Percentiles rank a stretch among this genome's conserved stretches.
Evolutionary conservation across 768 basidiomycete genomes (phyloP).

Genomic region (Suillus paluster): DNA sequence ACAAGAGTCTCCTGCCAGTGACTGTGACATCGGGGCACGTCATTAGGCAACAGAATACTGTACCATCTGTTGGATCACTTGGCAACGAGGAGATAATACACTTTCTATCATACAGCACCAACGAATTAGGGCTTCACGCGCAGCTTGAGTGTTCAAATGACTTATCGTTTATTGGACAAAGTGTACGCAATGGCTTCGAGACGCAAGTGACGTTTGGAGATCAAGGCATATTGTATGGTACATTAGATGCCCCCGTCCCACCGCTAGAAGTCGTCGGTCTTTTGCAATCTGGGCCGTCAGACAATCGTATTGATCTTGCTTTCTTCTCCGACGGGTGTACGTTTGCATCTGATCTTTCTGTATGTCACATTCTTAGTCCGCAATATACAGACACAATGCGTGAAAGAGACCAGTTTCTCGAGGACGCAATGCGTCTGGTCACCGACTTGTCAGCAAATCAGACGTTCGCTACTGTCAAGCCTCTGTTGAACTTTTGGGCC

Average conservation of each 20-base stretch:
- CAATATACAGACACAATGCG: conserved; percentile 49
- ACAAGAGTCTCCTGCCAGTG: not conserved
- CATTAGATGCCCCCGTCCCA: conserved; percentile 34
- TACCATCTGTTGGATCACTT: not conserved
- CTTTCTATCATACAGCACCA: not conserved
- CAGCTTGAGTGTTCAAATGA: conserved; percentile 30
- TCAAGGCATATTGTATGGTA: not conserved
- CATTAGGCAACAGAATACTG: not conserved
- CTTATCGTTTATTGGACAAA: conserved; percentile 12
- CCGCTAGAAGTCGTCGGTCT: conserved; percentile 61
- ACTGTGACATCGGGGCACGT: not conserved
- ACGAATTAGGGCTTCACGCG: conserved; percentile 13
- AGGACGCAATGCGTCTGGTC: conserved; percentile 69
- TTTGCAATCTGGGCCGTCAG: conserved; percentile 60
- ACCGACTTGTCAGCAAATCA: conserved; percentile 72
- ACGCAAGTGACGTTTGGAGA: conserved; percentile 13
- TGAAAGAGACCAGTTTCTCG: conserved; percentile 66
- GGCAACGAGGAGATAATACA: not conserved
- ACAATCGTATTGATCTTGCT: conserved; percentile 73
- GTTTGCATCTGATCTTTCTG: conserved; percentile 27
- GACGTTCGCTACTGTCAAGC: conserved; percentile 76
- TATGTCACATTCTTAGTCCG: conserved; percentile 6
- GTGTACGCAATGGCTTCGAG: not conserved
- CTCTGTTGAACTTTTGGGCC: conserved; percentile 82
- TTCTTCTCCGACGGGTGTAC: conserved; percentile 82